Evolutionary conservation across 2,329 filamentous ascomycete species (phyloP).

Genomic region (Phyllosticta citriasiana): DNA sequence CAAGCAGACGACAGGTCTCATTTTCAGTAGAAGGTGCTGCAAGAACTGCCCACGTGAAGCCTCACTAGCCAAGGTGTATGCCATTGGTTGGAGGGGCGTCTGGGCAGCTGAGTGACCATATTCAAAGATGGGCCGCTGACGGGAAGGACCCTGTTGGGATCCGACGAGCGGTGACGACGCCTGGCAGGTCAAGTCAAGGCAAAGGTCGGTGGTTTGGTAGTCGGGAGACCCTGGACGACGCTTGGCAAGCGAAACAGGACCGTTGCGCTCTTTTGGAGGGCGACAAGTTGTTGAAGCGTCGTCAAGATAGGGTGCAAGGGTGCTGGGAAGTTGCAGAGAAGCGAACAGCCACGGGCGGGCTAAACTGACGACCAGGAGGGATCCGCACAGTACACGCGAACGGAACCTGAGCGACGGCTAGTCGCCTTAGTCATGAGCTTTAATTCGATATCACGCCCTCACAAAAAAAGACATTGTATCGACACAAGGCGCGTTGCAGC

Average conservation of each 20-base stretch:
- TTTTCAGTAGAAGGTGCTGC: not conserved
- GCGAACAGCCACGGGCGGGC: not conserved
- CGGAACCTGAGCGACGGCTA: slow-evolving; percentile 5
- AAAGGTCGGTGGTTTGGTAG: not conserved
- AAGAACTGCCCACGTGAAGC: not conserved
- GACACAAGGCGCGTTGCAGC: slow-evolving; percentile 6
- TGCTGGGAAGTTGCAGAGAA: not conserved
- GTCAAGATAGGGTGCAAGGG: not conserved
- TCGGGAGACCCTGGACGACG: not conserved
- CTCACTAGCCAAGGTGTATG: not conserved
- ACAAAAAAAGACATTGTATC: slow-evolving; percentile 1
- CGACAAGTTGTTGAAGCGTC: not conserved
- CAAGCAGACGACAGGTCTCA: not conserved
- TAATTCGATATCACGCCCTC: slow-evolving; percentile 8
- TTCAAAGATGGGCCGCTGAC: not conserved
- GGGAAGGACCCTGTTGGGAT: not conserved
- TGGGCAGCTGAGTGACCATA: not conserved
- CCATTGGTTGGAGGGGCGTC: not conserved
- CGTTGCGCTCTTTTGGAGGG: not conserved
- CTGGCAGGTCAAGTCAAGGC: not conserved
- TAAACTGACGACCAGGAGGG: slow-evolving; percentile 1
- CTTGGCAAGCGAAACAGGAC: not conserved
- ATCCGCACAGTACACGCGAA: slow-evolving; percentile 1
- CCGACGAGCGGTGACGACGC: not conserved
- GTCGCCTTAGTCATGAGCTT: slow-evolving; percentile 10